These are phyloP conservation scores for Castanopsis chinensis DNA, from an alignment of 306 rosid genomes.

Conservation along the genomic window DNA sequence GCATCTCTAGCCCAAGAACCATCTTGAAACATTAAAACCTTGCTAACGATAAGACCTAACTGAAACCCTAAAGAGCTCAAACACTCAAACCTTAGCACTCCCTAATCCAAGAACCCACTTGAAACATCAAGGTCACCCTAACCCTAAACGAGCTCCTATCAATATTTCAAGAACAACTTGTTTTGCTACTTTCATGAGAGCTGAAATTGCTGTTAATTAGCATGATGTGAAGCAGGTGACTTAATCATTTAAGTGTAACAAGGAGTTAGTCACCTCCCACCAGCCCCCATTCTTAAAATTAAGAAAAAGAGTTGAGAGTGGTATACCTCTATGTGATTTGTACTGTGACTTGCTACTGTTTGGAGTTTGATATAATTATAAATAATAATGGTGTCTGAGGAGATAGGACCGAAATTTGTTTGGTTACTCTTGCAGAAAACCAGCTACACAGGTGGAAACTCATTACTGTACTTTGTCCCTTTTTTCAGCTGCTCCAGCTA, in stretches of 20 bases:
- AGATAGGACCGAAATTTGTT: neutral
- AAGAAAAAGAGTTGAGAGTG: neutral
- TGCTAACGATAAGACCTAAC: too few relatives aligned
- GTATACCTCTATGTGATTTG: neutral
- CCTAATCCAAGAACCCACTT: too few relatives aligned
- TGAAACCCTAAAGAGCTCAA: too few relatives aligned
- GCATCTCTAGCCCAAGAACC: too few relatives aligned
- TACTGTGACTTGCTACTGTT: slow-evolving; percentile 5
- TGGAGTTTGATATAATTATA: slow-evolving; percentile 6
- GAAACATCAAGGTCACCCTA: too few relatives aligned
- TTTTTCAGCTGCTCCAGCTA: slow-evolving; percentile 54
- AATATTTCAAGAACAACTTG: too few relatives aligned
- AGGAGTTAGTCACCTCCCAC: neutral
- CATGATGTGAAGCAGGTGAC: neutral
- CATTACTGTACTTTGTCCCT: slow-evolving; percentile 10
- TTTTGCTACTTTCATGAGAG: neutral
- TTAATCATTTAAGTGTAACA: neutral
- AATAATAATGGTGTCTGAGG: slow-evolving; percentile 11
- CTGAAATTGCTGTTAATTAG: neutral
- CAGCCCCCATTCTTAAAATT: neutral
- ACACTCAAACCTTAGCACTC: too few relatives aligned
- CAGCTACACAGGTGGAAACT: slow-evolving; percentile 16
- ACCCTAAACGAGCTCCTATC: too few relatives aligned
- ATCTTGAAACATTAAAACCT: too few relatives aligned
- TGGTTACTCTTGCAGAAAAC: neutral